Evolutionary conservation across 1,284 basidiomycete genomes (phyloP).

Genomic region (Microbotryum saponariae): DNA sequence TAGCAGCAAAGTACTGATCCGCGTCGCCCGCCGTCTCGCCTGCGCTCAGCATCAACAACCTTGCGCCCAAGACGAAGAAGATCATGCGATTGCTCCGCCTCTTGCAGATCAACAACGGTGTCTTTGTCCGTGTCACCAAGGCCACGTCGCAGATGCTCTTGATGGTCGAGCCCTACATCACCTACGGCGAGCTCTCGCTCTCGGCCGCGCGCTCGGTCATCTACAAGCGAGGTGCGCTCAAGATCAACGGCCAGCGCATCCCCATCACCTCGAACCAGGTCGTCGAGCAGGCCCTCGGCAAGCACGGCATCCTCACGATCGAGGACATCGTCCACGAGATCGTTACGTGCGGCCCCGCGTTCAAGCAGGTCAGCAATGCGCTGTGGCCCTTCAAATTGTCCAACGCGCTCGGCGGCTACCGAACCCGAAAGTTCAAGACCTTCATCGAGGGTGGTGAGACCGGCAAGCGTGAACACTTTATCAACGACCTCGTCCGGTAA

Average conservation of each 20-base stretch:
- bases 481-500: slow-evolving; percentile 33
- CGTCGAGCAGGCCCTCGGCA: slow-evolving; percentile 86
- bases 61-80: slow-evolving; percentile 98
- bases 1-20: not conserved
- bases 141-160: slow-evolving; percentile 98
- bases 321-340: slow-evolving; percentile 99
- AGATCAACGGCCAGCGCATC: slow-evolving; percentile 95
- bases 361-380: slow-evolving; percentile 78
- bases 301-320: slow-evolving; percentile 92
- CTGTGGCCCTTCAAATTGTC: slow-evolving; percentile 99
- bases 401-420: slow-evolving; percentile 98
- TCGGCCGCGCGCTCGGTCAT: slow-evolving; percentile 43
- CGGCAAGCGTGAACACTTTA: slow-evolving; percentile 34
- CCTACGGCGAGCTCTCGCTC: slow-evolving; percentile 58
- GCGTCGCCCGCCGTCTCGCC: not conserved
- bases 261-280: slow-evolving; percentile 89
- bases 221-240: slow-evolving; percentile 95
- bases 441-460: slow-evolving; percentile 86
- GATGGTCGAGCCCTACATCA: slow-evolving; percentile 92
- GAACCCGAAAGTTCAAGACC: slow-evolving; percentile 84
- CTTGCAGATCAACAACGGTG: slow-evolving; percentile 99
- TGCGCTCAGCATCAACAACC: slow-evolving; percentile 84
- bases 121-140: slow-evolving; percentile 94
- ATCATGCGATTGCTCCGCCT: slow-evolving; percentile 97
- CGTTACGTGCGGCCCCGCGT: slow-evolving; percentile 89